Evolutionary conservation across 352 stramenopile species (phyloP), one percentile per base, ranked within the genome.

Genomic region (Sclerospora graminicola): DNA sequence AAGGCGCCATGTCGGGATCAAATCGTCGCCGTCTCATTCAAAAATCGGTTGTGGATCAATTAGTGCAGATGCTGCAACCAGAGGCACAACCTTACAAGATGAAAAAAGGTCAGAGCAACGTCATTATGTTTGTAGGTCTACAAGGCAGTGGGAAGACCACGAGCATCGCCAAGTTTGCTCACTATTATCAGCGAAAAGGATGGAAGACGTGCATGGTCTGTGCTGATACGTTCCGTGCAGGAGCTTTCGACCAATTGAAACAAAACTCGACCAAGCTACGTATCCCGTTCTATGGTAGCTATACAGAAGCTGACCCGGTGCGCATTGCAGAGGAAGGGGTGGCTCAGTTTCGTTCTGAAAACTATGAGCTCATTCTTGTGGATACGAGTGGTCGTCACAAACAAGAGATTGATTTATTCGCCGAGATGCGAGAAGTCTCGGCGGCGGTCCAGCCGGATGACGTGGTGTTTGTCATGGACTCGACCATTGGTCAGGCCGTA

Each of bases 141-240:
- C 89, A 98, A 65, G 96, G 96, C 11, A 95, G 90, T 28, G 96
- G 96, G 19, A 99, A 99, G 72, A 99, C 96, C 39, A 99, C 96
- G 18, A 98, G 95, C 40, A 99, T 99, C 63, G 96, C 95, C 52
- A 99, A 99, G 69, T 98, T 96, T 60, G 96, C 96, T 24, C 88
- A 99, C 66, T 97, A 98, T 51, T 99, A 99, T 64, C 88, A 97
- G 60, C 75, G 89, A 40, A 97, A 97, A 41, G 94, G 89, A 11
- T 99, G 89, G 91, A 98, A 98, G 71, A 98, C 89, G 27, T 95
- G 84, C 55, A 99, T 99, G 96, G 96, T 99, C 4, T 99, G 96
- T 66, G 95, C 95, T 11, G 96, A 99, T 81, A 99, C 96, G 21
- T 98, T 98, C 67, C 84, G 94, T 30, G 96, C 96, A 5, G 96